Percentiles rank a stretch among this genome's conserved stretches.
Conservation (phyloP, 768 basidiomycete species). For the Vishniacozyma victoriae region DNA sequence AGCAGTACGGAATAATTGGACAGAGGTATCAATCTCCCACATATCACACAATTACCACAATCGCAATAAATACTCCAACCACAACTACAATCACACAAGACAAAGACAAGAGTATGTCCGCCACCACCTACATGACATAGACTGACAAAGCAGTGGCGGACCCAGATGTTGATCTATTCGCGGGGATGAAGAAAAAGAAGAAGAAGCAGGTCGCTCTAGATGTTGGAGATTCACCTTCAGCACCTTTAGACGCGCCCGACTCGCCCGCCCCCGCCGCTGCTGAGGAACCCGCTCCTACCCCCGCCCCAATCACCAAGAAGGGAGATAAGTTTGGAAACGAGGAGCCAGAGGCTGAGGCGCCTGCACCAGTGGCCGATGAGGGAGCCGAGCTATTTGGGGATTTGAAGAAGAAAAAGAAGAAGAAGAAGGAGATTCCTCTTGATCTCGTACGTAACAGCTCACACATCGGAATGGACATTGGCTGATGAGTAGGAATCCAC, state of each 20-base stretch:
- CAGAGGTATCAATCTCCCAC: too few relatives aligned
- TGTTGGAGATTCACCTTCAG: slow-evolving; percentile 25
- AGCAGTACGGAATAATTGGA: too few relatives aligned
- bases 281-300: slow-evolving; percentile 3
- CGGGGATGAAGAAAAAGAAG: slow-evolving; percentile 52
- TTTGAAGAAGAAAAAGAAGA: slow-evolving; percentile 91
- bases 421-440: slow-evolving; percentile 52
- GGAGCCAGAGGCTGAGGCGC: slow-evolving; percentile 1
- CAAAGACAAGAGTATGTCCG: too few relatives aligned
- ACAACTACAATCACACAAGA: too few relatives aligned
- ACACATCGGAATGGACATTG: slow-evolving; percentile 15
- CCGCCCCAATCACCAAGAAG: slow-evolving; percentile 2
- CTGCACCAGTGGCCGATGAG: not conserved
- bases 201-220: slow-evolving; percentile 48
- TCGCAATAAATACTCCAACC: too few relatives aligned
- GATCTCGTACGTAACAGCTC: too few relatives aligned
- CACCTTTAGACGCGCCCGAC: slow-evolving; percentile 5
- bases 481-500: slow-evolving; percentile 7
- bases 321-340: too few relatives aligned
- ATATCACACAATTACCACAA: too few relatives aligned
- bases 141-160: slow-evolving; percentile 46
- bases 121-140: too few relatives aligned
- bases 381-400: slow-evolving; percentile 87
- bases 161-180: slow-evolving; percentile 49
- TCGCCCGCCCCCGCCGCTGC: slow-evolving; percentile 4